Percentiles rank a stretch among this genome's conserved stretches.
phyloP scores from a whole-genome alignment of 2,329 filamentous ascomycete genomes.

The Ophiostoma quercus region DNA sequence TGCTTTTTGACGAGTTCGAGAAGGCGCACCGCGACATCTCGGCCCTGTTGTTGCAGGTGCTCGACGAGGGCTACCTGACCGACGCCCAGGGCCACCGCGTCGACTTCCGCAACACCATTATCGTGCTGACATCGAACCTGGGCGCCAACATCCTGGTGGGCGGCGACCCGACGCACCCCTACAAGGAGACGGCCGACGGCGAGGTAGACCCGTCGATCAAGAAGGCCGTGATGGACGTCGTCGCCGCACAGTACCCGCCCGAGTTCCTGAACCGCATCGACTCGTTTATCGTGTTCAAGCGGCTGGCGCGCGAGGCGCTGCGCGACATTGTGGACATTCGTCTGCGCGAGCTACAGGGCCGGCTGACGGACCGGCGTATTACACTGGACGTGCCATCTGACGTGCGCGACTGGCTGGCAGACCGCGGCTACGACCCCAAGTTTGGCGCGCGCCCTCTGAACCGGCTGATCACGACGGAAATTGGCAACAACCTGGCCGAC shows the following conservation, averaged over 20 bases:
- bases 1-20: conserved; percentile 96
- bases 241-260: conserved; percentile 68
- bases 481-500: conserved; percentile 83
- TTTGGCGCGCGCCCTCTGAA: conserved; percentile 91
- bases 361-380: conserved; percentile 82
- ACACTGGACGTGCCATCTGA: conserved; percentile 63
- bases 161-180: conserved; percentile 59
- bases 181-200: conserved; percentile 57
- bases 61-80: conserved; percentile 93
- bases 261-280: conserved; percentile 97
- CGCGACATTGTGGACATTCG: conserved; percentile 93
- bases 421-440: conserved; percentile 82
- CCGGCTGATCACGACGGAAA: conserved; percentile 81
- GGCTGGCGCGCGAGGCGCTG: conserved; percentile 70
- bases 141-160: conserved; percentile 87
- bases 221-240: conserved; percentile 80
- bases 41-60: conserved; percentile 81
- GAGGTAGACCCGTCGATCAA: conserved; percentile 70
- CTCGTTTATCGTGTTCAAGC: conserved; percentile 93
- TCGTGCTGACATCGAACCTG: conserved; percentile 92
- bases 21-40: conserved; percentile 96
- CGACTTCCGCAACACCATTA: conserved; percentile 94
- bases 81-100: conserved; percentile 95
- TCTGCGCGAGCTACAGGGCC: conserved; percentile 72
- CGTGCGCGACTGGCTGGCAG: conserved; percentile 80